A percentile compares a stretch with the other conserved stretches of the same genome.
Conservation (phyloP, 225 moss, liverwort and hornwort species). For the Polytrichum formosum region DNA sequence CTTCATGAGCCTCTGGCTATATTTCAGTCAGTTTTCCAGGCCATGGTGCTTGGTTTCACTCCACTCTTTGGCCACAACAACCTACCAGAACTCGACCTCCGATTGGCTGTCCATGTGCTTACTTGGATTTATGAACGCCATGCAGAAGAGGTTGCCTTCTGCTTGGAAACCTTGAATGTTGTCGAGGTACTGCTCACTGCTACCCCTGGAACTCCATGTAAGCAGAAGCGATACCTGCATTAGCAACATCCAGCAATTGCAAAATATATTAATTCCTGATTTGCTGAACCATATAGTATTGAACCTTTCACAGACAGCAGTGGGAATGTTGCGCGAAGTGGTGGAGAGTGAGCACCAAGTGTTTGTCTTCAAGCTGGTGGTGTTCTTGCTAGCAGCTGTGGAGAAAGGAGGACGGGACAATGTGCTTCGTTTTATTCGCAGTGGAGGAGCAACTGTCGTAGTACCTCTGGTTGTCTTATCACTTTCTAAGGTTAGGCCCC, state of each 20-base stretch:
- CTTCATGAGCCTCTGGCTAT: slow-evolving; percentile 85
- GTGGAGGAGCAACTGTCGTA: slow-evolving; percentile 88
- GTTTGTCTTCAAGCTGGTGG: slow-evolving; percentile 96
- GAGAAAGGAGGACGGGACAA: slow-evolving; percentile 96
- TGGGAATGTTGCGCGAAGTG: slow-evolving; percentile 96
- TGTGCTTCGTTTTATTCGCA: slow-evolving; percentile 90
- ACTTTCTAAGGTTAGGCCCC: slow-evolving; percentile 69
- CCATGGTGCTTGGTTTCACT: slow-evolving; percentile 97
- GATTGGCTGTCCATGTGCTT: slow-evolving; percentile 90
- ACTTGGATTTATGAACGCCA: slow-evolving; percentile 95
- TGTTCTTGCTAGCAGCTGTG: slow-evolving; percentile 71
- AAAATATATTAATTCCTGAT: too few species aligned
- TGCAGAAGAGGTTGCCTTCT: slow-evolving; percentile 85
- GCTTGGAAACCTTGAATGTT: slow-evolving; percentile 85
- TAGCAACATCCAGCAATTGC: too few species aligned
- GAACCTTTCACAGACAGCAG: slow-evolving; percentile 74
- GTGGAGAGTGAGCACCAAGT: slow-evolving; percentile 96
- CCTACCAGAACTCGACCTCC: slow-evolving; percentile 95
- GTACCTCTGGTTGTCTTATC: slow-evolving; percentile 88
- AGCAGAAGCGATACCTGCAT: too few species aligned
- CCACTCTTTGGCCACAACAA: slow-evolving; percentile 95
- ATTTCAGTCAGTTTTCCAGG: slow-evolving; percentile 98
- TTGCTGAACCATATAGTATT: not conserved
- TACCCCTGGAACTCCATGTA: not conserved
- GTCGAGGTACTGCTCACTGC: slow-evolving; percentile 63